Evolutionary conservation across 1,139 yeast species (phyloP).

Genomic region (Starmera stellimalicola): DNA sequence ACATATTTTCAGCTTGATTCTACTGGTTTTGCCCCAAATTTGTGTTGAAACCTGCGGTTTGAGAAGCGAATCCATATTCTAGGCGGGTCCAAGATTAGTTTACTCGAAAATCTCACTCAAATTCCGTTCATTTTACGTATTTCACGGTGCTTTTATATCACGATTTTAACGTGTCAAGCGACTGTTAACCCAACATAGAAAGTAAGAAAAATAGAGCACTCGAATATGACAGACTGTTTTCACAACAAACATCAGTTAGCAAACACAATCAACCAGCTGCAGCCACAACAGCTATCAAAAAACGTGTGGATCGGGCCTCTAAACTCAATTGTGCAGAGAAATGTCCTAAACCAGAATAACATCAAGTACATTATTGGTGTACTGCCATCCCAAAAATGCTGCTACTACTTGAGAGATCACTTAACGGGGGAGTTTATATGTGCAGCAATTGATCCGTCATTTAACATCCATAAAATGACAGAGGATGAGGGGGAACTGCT

Average conservation of each 20-base stretch:
- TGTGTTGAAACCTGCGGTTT: no score
- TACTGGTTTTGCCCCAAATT: no score
- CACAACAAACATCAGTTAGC: constrained; percentile 20
- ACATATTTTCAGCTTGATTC: no score
- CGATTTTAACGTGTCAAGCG: neutral
- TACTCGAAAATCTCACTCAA: neutral
- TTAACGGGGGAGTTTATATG: constrained; percentile 14
- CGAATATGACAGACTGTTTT: constrained; percentile 10
- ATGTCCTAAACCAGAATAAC: constrained; percentile 19
- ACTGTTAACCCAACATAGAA: neutral
- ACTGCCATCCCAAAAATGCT: constrained; percentile 17
- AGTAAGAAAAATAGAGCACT: neutral
- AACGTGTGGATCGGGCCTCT: constrained; percentile 27
- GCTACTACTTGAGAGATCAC: constrained; percentile 16
- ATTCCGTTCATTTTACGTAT: neutral
- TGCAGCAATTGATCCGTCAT: constrained; percentile 15
- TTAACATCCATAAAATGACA: constrained; percentile 16
- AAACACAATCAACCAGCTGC: constrained; percentile 18
- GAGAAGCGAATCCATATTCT: no score
- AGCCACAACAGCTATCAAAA: constrained; percentile 23
- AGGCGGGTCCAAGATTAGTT: neutral
- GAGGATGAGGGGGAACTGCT: constrained; percentile 17
- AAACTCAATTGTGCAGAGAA: constrained; percentile 23
- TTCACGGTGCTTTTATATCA: neutral
- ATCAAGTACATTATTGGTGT: constrained; percentile 18